Base-by-base conservation (phyloP, 2,329 filamentous ascomycete genomes). In the Eurotiales sp. region DNA sequence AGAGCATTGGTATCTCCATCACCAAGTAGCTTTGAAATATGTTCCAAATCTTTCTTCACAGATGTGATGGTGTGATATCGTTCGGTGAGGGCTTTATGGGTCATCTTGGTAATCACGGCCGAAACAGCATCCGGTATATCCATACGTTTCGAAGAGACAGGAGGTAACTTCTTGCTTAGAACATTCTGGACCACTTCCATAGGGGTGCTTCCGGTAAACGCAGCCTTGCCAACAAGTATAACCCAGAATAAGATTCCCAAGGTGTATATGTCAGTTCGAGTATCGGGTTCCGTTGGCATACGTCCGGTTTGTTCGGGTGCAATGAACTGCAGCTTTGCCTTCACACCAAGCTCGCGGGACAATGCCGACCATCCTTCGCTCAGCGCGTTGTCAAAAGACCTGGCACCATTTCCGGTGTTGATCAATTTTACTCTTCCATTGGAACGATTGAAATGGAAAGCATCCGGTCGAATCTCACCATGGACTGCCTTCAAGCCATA, bases 281-380 rank as follows among this genome's bases (percentile, higher is more conserved):
- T 88, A 69, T 96, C 92, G 1, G 92, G 92, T 67, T 96, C 91
- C 3, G 88, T 90, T 2, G 90, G 88, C 80, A 96, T 87, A 17
- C 92, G 85, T 12, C 92, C 92, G 2, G 92, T 96, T 73, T 96
- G 92, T 65, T 97, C 92, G 0, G 92, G 91, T 42, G 90, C 92
- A 64, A 96, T 95, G 64, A 90, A 96, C 46, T 91, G 83, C 17
- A 97, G 76, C 69, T 95, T 96, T 64, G 91, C 86, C 70, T 90
- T 90, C 36, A 90, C 88, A 2, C 91, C 91, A 7, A 90, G 72
- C 66, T 96, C 88, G 54, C 87, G 86, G 11, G 88, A 92, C 8
- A 96, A 72, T 0, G 81, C 81, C 10, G 86, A 88, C 92, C 92
- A 97, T 29, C 90, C 90, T 17, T 87, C 86, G 61, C 88, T 92